Evolutionary conservation across 1,284 basidiomycete species (phyloP), one percentile per base, ranked within the genome.

Genomic region (Farysia itapuensis): DNA sequence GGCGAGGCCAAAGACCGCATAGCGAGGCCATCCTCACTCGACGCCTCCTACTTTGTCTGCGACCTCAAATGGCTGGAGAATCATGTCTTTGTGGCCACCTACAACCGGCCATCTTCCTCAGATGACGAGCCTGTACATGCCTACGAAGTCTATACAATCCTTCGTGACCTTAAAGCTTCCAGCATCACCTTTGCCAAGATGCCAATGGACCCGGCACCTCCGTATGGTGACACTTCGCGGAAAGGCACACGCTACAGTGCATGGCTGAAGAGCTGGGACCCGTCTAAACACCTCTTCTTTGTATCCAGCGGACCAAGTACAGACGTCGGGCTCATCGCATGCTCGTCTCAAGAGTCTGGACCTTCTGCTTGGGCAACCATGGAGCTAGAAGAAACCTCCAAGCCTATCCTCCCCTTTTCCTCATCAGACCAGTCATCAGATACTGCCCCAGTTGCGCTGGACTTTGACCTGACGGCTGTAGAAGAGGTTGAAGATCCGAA

Each of bases 231-330:
- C 13, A 66, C 82, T 4, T 79, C 81, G 2, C 80, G 82, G 8
- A 83, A 82, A 34, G 83, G 82, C 15, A 79, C 83, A 21, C 84
- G 85, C 54, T 77, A 81, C 3, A 71, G 84, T 14, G 73, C 80
- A 23, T 59, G 45, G 43, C 77, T 90, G 14, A 83, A 83, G 2
- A 81, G 81, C 32, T 90, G 87, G 87, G 82, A 85, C 46, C 81
- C 82, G 7, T 78, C 79, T 54, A 84, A 81, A 77, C 81, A 80
- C 39, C 74, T 90, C 12, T 67, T 88, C 9, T 81, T 91, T 41
- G 81, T 87, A 20, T 86, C 85, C 2, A 88, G 88, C 72, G 81
- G 82, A 34, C 83, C 83, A 0, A 88, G 88, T 2, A 84, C 85
- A 0, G 88, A 91, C 66, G 80, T 91, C 2, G 89, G 88, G 39